Evolutionary conservation across 2,329 filamentous ascomycete genomes (phyloP), one percentile per base, ranked within the genome.

Genomic region (Alternaria dauci): DNA sequence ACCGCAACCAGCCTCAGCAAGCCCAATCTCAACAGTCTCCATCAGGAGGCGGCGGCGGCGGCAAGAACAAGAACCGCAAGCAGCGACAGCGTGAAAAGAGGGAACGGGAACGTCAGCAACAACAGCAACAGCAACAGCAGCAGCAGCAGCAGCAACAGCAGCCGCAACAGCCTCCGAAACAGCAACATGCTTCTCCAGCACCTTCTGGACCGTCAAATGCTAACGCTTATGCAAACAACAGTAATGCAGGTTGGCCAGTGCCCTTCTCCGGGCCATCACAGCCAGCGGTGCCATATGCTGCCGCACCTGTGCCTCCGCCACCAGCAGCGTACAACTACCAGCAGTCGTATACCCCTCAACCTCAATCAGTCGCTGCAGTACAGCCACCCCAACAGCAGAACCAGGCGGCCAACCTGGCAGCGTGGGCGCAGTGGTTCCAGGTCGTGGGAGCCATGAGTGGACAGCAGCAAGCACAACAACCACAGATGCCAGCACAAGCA

Each of bases 41-140:
- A n/a, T 41, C 70, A 32, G 59, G 68, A 34, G 59, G 68, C 14
- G 61, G 66, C 20, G 55, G 67, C 18, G 55, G 67, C 47, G 65
- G 68, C 43, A 75, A 74, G 59, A 73, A 73, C 56, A 74, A 73
- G 63, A 73, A 73, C 39, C 68, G 71, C 44, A 75, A 74, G 66
- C 66, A 70, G 50, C 69, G 68, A 39, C 68, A 68, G 46, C 68
- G 66, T n/a, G 71, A 70, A 59, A 74, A 74, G 63, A 63, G 68
- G 25, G 70, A 72, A 50, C 68, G 70, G 25, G 69, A 74, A 55
- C 63, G 56, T 12, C 68, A 65, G n/a, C 61, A 58, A 26, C 66
- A 54, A 26, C 65, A 61, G 50, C 63, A 61, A 9, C 61, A 65
- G n/a, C 62, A 59, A 25, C 66, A 54, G 20, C 65, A 61, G 52